Conservation (phyloP, 129 eudicot species). For the Glebionis coronaria region DNA sequence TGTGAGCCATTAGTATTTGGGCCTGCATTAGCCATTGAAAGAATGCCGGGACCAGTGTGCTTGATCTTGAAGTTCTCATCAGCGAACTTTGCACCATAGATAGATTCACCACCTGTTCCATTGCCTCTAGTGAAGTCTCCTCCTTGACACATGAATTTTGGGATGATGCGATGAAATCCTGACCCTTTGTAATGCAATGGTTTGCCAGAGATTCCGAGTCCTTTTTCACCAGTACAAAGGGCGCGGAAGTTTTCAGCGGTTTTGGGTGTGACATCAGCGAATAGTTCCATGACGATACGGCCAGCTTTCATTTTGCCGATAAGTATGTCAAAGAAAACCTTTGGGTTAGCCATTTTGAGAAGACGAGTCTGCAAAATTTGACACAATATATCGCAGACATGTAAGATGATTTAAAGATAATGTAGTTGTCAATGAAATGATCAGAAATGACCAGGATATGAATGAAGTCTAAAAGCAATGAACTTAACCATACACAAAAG, state of each 20-base stretch:
- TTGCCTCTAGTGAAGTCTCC: constrained; percentile 92
- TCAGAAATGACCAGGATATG: too few relatives aligned
- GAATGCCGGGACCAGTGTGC: constrained; percentile 67
- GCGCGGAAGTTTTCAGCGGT: constrained; percentile 95
- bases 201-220: constrained; percentile 69
- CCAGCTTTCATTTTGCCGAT: constrained; percentile 68
- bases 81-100: constrained; percentile 71
- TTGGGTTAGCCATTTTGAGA: constrained; percentile 66
- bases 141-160: constrained; percentile 89
- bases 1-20: constrained; percentile 82
- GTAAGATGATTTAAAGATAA: too few relatives aligned
- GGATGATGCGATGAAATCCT: constrained; percentile 76
- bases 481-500: too few relatives aligned
- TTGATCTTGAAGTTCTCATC: constrained; percentile 81
- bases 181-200: constrained; percentile 92
- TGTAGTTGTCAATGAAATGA: too few relatives aligned
- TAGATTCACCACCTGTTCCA: constrained; percentile 91
- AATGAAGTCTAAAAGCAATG: too few relatives aligned
- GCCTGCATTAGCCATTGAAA: constrained; percentile 96
- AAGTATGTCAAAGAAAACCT: constrained; percentile 84
- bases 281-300: constrained; percentile 77
- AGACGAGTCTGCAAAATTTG: constrained; percentile 6
- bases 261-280: constrained; percentile 68
- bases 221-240: constrained; percentile 96
- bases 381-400: not conserved